Conservation (phyloP, 257 asterid genomes). For the Hygrophila difformis region DNA sequence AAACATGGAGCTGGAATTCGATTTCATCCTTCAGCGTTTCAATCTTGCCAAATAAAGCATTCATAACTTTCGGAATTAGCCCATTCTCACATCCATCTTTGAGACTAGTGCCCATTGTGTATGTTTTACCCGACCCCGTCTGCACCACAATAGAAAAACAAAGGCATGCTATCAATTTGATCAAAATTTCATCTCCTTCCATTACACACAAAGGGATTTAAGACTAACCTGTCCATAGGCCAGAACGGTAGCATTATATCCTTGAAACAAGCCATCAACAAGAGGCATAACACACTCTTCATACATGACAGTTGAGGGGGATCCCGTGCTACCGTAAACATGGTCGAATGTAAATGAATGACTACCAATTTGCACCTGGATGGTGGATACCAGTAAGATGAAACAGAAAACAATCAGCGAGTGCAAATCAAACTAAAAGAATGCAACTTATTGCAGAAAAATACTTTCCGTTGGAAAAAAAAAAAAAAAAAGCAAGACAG, state of each 20-base stretch:
- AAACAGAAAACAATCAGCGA: background rate
- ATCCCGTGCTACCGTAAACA: constrained; percentile 80
- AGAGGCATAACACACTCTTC: constrained; percentile 93
- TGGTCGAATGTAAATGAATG: constrained; percentile 97
- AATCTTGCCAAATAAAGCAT: constrained; percentile 75
- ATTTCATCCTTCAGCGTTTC: constrained; percentile 73
- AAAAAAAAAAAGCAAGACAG: no score
- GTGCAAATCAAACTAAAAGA: background rate
- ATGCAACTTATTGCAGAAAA: background rate
- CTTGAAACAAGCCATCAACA: constrained; percentile 96
- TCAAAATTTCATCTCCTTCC: background rate
- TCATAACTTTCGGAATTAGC: constrained; percentile 85
- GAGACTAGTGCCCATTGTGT: constrained; percentile 93
- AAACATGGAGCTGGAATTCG: constrained; percentile 88
- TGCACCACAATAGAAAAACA: constrained; percentile 32
- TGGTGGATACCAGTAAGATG: constrained; percentile 2
- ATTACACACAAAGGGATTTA: no score
- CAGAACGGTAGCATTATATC: constrained; percentile 96
- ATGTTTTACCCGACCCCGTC: constrained; percentile 99
- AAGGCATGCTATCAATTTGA: constrained; percentile 2
- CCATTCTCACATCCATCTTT: constrained; percentile 76
- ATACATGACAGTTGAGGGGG: constrained; percentile 78
- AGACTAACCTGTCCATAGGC: constrained; percentile 91
- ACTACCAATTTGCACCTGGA: constrained; percentile 84
- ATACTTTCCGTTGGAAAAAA: no score